Evolutionary conservation across 768 basidiomycete genomes (phyloP).

Genomic region (Pisolithus tinctorius): DNA sequence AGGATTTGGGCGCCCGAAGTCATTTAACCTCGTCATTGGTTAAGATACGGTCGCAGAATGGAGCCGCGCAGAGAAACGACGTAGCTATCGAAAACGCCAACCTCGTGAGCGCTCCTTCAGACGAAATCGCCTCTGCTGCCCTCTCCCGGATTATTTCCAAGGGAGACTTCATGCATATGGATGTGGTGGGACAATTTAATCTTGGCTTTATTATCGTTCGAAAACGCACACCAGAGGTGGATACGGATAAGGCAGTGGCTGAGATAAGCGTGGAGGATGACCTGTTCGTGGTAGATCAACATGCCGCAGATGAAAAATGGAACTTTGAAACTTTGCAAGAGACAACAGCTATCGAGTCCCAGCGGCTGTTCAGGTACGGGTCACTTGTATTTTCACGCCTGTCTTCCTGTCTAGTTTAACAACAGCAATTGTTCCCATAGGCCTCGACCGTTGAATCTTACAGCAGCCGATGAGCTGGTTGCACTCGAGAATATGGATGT

Average conservation of each 20-base stretch:
- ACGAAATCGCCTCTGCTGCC: slow-evolving; percentile 51
- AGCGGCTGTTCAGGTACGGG: slow-evolving; percentile 72
- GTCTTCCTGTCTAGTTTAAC: not conserved
- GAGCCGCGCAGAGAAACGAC: slow-evolving; percentile 11
- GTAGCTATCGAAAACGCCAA: slow-evolving; percentile 23
- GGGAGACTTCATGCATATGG: slow-evolving; percentile 78
- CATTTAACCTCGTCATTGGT: not conserved
- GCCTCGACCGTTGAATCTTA: slow-evolving; percentile 70
- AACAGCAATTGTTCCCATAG: slow-evolving; percentile 32
- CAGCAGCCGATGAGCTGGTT: slow-evolving; percentile 83
- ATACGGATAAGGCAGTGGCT: not conserved
- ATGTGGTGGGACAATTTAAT: slow-evolving; percentile 91
- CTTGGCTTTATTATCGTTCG: slow-evolving; percentile 88
- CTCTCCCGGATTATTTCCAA: slow-evolving; percentile 85
- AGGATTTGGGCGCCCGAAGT: slow-evolving; percentile 10
- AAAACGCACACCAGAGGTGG: slow-evolving; percentile 31
- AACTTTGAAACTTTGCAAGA: slow-evolving; percentile 93
- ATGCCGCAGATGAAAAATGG: slow-evolving; percentile 97
- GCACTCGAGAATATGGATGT: slow-evolving; percentile 85
- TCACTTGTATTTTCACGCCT: not conserved
- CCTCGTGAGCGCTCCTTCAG: slow-evolving; percentile 38
- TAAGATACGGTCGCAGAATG: not conserved
- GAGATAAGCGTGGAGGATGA: slow-evolving; percentile 53
- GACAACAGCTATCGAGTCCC: slow-evolving; percentile 85
- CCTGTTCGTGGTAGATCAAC: slow-evolving; percentile 94